Percentiles rank a stretch among this genome's conserved stretches.
phyloP scores from a whole-genome alignment of 768 basidiomycete genomes.

The Naganishia kalamii region DNA sequence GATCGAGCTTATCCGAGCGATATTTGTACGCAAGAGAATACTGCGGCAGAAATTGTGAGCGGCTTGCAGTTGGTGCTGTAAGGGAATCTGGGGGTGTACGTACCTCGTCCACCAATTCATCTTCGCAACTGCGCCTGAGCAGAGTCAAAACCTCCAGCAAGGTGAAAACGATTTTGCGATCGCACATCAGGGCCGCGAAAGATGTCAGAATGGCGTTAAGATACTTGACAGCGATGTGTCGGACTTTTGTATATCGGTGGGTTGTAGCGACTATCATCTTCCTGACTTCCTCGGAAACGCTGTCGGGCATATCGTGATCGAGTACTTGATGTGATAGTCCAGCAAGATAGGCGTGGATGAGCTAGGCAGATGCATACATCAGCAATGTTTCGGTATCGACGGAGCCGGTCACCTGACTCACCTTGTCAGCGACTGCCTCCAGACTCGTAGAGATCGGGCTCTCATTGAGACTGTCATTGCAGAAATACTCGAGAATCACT shows the following conservation, averaged over 20 bases:
- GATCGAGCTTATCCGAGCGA: conserved; percentile 65
- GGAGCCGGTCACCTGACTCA: conserved; percentile 37
- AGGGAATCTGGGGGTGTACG: conserved; percentile 23
- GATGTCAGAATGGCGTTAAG: conserved; percentile 77
- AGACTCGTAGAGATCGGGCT: conserved; percentile 68
- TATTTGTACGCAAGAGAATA: conserved; percentile 83
- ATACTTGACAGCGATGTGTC: conserved; percentile 75
- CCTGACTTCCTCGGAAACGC: conserved; percentile 66
- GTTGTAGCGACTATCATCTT: conserved; percentile 70
- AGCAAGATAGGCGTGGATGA: conserved; percentile 67
- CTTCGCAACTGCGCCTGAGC: conserved; percentile 77
- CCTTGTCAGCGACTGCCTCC: conserved; percentile 81
- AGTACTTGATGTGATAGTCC: conserved; percentile 69
- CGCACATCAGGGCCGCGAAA: conserved; percentile 92
- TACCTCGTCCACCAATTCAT: conserved; percentile 86
- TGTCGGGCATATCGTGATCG: conserved; percentile 66
- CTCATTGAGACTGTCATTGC: conserved; percentile 74
- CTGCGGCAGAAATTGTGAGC: conserved; percentile 47
- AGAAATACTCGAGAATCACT: conserved; percentile 76
- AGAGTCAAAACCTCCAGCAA: conserved; percentile 88
- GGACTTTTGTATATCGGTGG: conserved; percentile 71
- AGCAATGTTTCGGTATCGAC: background rate
- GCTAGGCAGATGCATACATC: conserved; percentile 50
- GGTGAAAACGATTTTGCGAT: conserved; percentile 74
- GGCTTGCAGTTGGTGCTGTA: background rate